phyloP scores from a whole-genome alignment of 768 basidiomycete species.

The Leccinellum luteum region DNA sequence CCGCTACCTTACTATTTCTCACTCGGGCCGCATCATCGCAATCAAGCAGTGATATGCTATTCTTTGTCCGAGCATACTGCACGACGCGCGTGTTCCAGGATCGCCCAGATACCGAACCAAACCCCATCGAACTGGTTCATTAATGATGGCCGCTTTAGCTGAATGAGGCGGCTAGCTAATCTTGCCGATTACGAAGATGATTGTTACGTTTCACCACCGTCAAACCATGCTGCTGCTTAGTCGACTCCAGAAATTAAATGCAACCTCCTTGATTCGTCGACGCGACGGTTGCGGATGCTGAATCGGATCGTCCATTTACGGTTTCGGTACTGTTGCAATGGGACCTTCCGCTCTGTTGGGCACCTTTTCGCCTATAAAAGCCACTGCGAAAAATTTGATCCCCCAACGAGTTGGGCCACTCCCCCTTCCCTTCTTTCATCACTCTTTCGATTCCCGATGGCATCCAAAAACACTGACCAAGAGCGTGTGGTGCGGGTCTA shows the following conservation, averaged over 20 bases:
- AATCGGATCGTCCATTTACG: conserved; percentile 4
- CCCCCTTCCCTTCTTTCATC: not conserved
- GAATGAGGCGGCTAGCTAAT: conserved; percentile 5
- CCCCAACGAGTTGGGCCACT: not conserved
- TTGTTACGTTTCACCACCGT: not conserved
- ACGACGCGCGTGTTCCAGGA: too few relatives aligned
- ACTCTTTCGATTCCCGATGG: conserved; percentile 6
- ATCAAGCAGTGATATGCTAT: not conserved
- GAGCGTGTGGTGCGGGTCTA: conserved; percentile 13
- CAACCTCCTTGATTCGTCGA: conserved; percentile 2
- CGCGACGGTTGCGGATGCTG: not conserved
- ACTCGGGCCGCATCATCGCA: not conserved
- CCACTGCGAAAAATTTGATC: not conserved
- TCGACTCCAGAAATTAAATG: conserved; percentile 6
- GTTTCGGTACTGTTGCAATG: not conserved
- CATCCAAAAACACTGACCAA: conserved; percentile 20
- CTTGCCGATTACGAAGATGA: conserved; percentile 13
- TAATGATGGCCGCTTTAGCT: not conserved
- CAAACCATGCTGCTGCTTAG: not conserved
- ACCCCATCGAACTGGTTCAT: conserved; percentile 7
- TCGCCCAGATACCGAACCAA: not conserved
- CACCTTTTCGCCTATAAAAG: conserved; percentile 23
- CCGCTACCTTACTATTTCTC: not conserved
- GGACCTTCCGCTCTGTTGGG: not conserved
- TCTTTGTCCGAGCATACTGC: not conserved